Base-by-base conservation (phyloP, 2,329 filamentous ascomycete species). In the Lasiodiplodia sp. region DNA sequence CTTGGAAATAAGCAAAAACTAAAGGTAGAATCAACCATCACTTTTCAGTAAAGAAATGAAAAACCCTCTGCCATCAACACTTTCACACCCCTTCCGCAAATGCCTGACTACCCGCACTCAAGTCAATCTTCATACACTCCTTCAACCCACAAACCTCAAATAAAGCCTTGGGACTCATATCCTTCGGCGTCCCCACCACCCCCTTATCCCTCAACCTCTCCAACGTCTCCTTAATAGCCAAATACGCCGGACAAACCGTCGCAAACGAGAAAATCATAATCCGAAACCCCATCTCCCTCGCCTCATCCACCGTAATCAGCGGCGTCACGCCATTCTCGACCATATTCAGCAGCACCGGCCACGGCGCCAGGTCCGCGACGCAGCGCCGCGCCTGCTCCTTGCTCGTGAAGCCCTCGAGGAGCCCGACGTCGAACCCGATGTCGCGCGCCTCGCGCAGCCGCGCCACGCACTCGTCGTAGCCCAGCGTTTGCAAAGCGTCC, bases 221-320 rank as follows among this genome's bases (percentile, higher is more conserved):
- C n/a, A 82, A 71, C 8, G 77, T 80, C 31, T 79, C 78, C 40
- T 74, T 76, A 16, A 85, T 82, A 4, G 80, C 82, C 11, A 76
- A 69, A 66, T 83, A 83, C 0, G 82, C 84, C 6, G 85, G 83
- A 21, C 80, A 84, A 44, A 87, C 76, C 0, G 83, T 80, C 14
- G 82, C 77, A 56, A 83, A 83, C 8, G 86, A 86, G 72, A 86
- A 87, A 65, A 90, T 89, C 56, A 88, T 85, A 68, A 89, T 82
- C 70, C 83, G 81, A 76, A 86, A 90, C 0, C 88, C 88, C 72
- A 88, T 80, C 52, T 84, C 79, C 69, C 81, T 80, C 8, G 87
- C 87, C 71, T 89, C 84, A 0, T 82, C 76, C 2, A 83, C 83
- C 1, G 82, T 83, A 62, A 86, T 84, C 34, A 84, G 78, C 0